A percentile compares a stretch with the other conserved stretches of the same genome.
Evolutionary conservation across 352 stramenopile genomes (phyloP).

Genomic region (Elongisporangium undulatum): DNA sequence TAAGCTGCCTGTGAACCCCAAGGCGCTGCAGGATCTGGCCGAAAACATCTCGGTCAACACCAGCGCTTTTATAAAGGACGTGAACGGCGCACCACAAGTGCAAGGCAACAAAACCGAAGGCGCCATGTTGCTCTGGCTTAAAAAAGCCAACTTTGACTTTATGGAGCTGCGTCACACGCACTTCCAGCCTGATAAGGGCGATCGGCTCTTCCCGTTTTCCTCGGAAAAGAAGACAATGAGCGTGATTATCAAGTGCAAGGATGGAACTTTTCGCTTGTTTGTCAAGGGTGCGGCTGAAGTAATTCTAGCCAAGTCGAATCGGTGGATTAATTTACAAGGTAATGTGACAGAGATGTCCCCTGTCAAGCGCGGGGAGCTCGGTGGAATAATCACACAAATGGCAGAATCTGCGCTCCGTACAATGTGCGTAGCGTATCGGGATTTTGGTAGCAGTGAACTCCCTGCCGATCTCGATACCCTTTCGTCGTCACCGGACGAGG

Average conservation of each 20-base stretch:
- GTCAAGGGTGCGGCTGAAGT: constrained; percentile 79
- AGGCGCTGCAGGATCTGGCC: constrained; percentile 35
- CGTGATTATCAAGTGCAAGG: constrained; percentile 38
- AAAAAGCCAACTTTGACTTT: constrained; percentile 51
- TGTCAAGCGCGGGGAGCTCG: constrained; percentile 63
- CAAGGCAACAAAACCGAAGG: constrained; percentile 86
- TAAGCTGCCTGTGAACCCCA: constrained; percentile 28
- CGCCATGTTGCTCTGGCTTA: constrained; percentile 70
- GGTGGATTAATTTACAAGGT: constrained; percentile 64
- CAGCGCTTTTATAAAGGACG: constrained; percentile 66
- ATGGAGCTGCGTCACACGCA: constrained; percentile 48
- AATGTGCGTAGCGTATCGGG: constrained; percentile 83
- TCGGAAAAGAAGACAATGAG: constrained; percentile 86
- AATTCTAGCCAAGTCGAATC: constrained; percentile 48
- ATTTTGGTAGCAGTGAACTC: constrained; percentile 51
- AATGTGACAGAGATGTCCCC: constrained; percentile 44
- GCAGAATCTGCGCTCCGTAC: constrained; percentile 80
- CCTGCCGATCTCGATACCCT: constrained; percentile 58
- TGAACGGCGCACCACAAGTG: constrained; percentile 26
- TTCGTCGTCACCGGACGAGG: constrained; percentile 55
- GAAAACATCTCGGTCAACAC: constrained; percentile 71
- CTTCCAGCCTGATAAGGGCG: constrained; percentile 46
- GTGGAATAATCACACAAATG: constrained; percentile 72
- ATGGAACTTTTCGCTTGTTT: constrained; percentile 42
- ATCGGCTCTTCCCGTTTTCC: constrained; percentile 72